Base-by-base conservation (phyloP, 177 flowering plant genomes). In the Telopea speciosissima region DNA sequence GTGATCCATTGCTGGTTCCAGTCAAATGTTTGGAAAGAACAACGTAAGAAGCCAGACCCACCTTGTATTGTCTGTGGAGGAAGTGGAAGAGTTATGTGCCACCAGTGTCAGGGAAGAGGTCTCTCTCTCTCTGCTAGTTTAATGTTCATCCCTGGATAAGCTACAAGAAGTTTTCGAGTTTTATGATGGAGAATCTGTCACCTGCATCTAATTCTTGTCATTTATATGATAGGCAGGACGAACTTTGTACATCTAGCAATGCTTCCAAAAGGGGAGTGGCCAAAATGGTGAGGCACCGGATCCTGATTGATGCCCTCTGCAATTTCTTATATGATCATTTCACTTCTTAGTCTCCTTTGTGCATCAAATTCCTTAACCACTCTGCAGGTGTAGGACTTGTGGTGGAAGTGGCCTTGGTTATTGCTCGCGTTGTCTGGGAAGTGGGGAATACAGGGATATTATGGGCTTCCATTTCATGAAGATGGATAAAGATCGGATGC, bases 231-330 rank as follows among this genome's bases (percentile, higher is more conserved):
- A 90, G 98, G 97, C 40, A 84, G 98, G 79, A 91, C 95, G 23
- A 93, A 93, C 73, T 75, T 56, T 71, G 72, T 76, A 56, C 75
- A 91, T 65, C 68, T 79, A 23, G 70, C 70, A 61, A 82, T 91
- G 92, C 97, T 93, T 73, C 98, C 98, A 0, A 86, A 80, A 76
- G 97, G 97, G 31, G 90, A 87, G 76, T 93, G 98, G 98, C 98
- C 97, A 33, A 86, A 87, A 90, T 91, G 97, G 98, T 93, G 77
- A 83, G 80, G 71, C 73, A 71, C 70, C 64, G 5, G n/a, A 23
- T 62, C 58, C 58, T 36, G 61, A 36, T 24, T 22, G 13, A 6
- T 44, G 49, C 7, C 22, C 13, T 58, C 3, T 8, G n/a, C 70
- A 62, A 60, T 8, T 28, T n/a, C n/a, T 28, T 42, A 24, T 25